Conservation (phyloP, 2,329 filamentous ascomycete species). For the Trichoderma koningiopsis region DNA sequence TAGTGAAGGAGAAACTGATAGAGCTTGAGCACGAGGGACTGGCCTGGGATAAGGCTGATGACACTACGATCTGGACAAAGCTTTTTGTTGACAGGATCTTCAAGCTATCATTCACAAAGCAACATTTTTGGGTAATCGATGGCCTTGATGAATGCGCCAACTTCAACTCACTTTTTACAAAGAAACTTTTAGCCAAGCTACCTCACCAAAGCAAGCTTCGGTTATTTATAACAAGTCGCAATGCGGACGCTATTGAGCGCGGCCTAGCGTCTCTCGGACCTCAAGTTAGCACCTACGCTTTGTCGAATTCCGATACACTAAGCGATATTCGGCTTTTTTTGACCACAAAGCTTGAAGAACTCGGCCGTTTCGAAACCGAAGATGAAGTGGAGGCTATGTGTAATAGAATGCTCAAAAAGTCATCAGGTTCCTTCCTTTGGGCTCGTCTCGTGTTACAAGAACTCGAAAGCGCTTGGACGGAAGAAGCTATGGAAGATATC, state of each 20-base stretch:
- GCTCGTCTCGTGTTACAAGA: constrained; percentile 21
- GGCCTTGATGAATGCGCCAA: background rate
- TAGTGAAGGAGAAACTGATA: background rate
- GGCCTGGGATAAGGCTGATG: background rate
- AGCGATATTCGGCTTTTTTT: background rate
- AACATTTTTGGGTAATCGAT: constrained; percentile 19
- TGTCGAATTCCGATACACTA: background rate
- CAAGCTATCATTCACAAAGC: background rate
- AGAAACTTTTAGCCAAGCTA: background rate
- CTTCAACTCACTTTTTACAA: background rate
- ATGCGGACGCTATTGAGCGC: background rate
- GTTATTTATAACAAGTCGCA: constrained; percentile 17
- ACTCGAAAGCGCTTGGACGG: constrained; percentile 6
- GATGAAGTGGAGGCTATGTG: background rate
- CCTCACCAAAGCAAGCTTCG: background rate
- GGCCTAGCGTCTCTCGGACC: background rate
- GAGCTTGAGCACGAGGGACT: background rate
- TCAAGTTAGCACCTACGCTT: background rate
- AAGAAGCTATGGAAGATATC: constrained; percentile 16
- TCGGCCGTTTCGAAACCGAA: background rate
- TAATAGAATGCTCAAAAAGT: constrained; percentile 13
- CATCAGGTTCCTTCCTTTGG: constrained; percentile 19
- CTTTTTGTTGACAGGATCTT: constrained; percentile 21
- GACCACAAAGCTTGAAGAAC: background rate
- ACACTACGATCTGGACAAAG: constrained; percentile 12